Percentiles rank a stretch among this genome's conserved stretches.
Conservation (phyloP, 2,329 filamentous ascomycete species). For the Shiraia sp. region DNA sequence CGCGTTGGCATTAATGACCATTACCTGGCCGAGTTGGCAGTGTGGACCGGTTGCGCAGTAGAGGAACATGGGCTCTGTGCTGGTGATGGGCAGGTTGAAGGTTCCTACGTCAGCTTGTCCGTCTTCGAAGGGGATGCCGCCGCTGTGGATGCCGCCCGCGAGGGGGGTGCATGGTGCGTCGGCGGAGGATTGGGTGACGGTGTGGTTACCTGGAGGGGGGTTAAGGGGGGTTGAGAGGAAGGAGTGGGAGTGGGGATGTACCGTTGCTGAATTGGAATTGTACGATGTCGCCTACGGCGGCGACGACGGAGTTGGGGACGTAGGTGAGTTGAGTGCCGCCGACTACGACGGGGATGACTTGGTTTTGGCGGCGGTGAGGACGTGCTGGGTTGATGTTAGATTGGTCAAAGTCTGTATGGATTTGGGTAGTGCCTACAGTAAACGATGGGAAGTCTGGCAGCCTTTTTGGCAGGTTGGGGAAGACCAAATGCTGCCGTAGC, state of each 20-base stretch:
- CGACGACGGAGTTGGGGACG: constrained; percentile 30
- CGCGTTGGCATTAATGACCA: constrained; percentile 31
- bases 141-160: constrained; percentile 32
- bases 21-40: constrained; percentile 35
- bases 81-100: constrained; percentile 36
- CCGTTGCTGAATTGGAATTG: constrained; percentile 40
- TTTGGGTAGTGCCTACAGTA: constrained; percentile 1
- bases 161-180: constrained; percentile 33
- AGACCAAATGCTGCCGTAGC: constrained; percentile 17
- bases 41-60: constrained; percentile 38
- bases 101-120: constrained; percentile 35
- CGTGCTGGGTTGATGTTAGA: constrained; percentile 13
- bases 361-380: constrained; percentile 24
- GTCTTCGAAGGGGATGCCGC: constrained; percentile 35
- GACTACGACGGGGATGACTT: constrained; percentile 35
- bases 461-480: constrained; percentile 11
- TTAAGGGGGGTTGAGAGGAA: too few relatives aligned
- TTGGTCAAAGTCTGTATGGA: neutral
- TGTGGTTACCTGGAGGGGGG: constrained; percentile 22
- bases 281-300: constrained; percentile 33
- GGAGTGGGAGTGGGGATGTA: too few relatives aligned
- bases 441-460: constrained; percentile 2
- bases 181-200: constrained; percentile 32
- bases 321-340: constrained; percentile 36
- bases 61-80: constrained; percentile 34